Evolutionary conservation across 2,329 filamentous ascomycete genomes (phyloP).

Genomic region (Epicoccum sorghinum): DNA sequence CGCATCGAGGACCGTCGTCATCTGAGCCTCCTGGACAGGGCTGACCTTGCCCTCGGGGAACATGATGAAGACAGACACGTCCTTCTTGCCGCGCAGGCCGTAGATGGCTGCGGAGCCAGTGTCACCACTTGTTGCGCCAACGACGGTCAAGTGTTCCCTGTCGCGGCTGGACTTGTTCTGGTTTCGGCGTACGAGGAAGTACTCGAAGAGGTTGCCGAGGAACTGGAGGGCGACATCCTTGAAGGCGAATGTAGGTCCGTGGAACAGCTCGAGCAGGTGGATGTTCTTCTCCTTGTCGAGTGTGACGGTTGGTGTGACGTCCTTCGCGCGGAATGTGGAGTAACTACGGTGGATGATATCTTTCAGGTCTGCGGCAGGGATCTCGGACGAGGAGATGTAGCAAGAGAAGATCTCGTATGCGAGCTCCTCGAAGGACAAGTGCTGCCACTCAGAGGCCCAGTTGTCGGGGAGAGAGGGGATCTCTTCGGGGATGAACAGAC

Average conservation of each 20-base stretch:
- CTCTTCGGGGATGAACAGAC: conserved; percentile 86
- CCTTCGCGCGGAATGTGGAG: conserved; percentile 80
- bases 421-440: conserved; percentile 79
- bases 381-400: conserved; percentile 84
- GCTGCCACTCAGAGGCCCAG: conserved; percentile 75
- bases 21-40: conserved; percentile 93
- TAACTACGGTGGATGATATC: conserved; percentile 85
- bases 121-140: conserved; percentile 53
- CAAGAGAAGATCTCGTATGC: conserved; percentile 85
- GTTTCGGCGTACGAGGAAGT: conserved; percentile 79
- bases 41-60: conserved; percentile 90
- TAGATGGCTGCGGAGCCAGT: conserved; percentile 97
- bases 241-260: conserved; percentile 94
- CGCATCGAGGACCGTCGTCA: conserved; percentile 88
- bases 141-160: conserved; percentile 49
- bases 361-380: conserved; percentile 79
- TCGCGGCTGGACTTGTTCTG: conserved; percentile 72
- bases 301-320: conserved; percentile 80
- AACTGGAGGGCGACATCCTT: conserved; percentile 92
- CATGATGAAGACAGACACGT: conserved; percentile 94
- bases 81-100: conserved; percentile 91
- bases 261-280: conserved; percentile 91
- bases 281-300: conserved; percentile 74
- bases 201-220: conserved; percentile 94
- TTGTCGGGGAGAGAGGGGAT: conserved; percentile 69